Evolutionary conservation across 257 asterid genomes (phyloP).

Genomic region (Ilex asprella): DNA sequence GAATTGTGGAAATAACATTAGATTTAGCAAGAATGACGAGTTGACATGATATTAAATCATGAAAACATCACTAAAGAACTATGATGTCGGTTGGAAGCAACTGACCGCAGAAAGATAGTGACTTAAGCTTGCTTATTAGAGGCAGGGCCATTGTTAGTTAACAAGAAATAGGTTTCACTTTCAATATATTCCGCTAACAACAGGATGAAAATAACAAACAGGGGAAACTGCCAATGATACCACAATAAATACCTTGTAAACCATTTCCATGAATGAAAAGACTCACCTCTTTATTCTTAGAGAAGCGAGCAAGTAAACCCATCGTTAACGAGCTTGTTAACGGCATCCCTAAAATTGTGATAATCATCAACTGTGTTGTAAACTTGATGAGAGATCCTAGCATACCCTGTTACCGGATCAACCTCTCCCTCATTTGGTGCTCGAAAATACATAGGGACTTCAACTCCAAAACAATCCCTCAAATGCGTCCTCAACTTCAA

Average conservation of each 20-base stretch:
- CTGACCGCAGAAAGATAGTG: too few species aligned
- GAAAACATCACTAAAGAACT: too few species aligned
- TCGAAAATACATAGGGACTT: conserved; percentile 73
- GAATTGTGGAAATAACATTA: too few species aligned
- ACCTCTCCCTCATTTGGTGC: conserved; percentile 44
- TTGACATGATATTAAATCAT: too few species aligned
- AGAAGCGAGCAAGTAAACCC: conserved; percentile 49
- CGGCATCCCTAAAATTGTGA: conserved; percentile 63
- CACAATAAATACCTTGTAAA: neutral
- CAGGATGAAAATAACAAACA: neutral
- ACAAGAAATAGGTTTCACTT: too few species aligned
- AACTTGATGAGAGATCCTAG: conserved; percentile 89
- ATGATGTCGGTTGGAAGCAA: too few species aligned
- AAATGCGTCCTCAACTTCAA: conserved; percentile 56
- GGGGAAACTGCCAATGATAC: neutral
- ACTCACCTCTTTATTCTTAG: conserved; percentile 28
- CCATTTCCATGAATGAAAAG: neutral
- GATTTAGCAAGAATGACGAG: too few species aligned
- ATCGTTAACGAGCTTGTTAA: conserved; percentile 43
- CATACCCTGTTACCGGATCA: conserved; percentile 56
- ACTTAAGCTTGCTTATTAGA: too few species aligned
- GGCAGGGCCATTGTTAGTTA: too few species aligned
- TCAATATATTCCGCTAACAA: too few species aligned
- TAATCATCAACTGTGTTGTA: conserved; percentile 69
- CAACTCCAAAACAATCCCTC: conserved; percentile 53